Conservation (phyloP, 2,329 filamentous ascomycete species). For the Botrytis fabae region DNA sequence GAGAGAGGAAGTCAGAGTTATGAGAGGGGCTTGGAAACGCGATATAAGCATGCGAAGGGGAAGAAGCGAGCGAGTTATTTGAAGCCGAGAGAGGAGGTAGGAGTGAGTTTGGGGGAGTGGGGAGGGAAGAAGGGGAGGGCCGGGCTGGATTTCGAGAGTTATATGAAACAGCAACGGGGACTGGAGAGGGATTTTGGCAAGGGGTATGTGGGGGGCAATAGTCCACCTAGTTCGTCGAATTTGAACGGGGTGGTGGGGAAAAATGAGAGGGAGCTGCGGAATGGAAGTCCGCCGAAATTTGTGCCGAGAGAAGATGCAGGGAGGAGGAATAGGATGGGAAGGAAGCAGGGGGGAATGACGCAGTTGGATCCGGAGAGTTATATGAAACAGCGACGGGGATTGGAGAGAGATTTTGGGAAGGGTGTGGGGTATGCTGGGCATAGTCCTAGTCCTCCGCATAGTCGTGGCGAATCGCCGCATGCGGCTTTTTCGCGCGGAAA, state of each 20-base stretch:
- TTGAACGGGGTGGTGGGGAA: neutral
- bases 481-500: neutral
- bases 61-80: slow-evolving; percentile 10
- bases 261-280: neutral
- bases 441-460: neutral
- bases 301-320: neutral
- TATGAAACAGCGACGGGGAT: slow-evolving; percentile 1
- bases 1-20: neutral
- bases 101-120: neutral
- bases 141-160: neutral
- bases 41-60: slow-evolving; percentile 4
- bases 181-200: slow-evolving; percentile 20
- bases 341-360: neutral
- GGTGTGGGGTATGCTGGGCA: neutral
- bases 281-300: neutral
- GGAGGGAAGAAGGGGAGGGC: neutral
- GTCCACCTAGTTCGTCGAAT: neutral
- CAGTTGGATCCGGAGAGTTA: neutral
- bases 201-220: neutral
- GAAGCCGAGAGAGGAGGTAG: neutral
- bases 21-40: neutral
- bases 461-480: neutral
- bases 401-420: neutral
- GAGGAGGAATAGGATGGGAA: no score
- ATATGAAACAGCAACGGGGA: slow-evolving; percentile 4